Base-by-base conservation (phyloP, 1,284 basidiomycete genomes). In the Lentinula novae-zelandiae region DNA sequence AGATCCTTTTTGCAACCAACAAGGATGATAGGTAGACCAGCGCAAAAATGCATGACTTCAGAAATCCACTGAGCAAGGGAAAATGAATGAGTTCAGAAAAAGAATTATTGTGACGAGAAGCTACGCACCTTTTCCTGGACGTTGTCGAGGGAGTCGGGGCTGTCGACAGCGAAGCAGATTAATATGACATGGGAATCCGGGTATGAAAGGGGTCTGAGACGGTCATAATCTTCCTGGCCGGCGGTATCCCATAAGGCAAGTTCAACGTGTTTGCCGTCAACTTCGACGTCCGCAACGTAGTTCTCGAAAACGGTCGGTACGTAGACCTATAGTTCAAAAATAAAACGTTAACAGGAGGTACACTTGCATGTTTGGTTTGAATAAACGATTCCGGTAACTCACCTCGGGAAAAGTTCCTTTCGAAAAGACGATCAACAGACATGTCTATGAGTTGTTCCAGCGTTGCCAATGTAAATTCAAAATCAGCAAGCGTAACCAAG, bases 351-450 rank as follows among this genome's bases (percentile, higher is more conserved):
- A 31, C 15, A 8, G 15, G 10, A 10, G n/a, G 31, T 36, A 46
- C 15, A 48, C 42, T 49, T 38, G 55, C 55, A 31, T 57, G 40
- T 33, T 2, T 48, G 53, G 51, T 36, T n/a, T 8, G 13, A 46
- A 4, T 5, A 6, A 44, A 53, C 59, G 56, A 56, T 27, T 27
- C 64, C 65, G 51, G 58, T 64, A 56, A 62, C 58, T 50, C 69
- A 93, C 93, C 84, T 95, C 93, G 60, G 94, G 94, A 85, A 96
- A 96, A 65, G 91, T 93, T 70, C 93, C 93, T 81, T 95, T 93
- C 70, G 87, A 88, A 78, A 92, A 93, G 67, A 92, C 90, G 71
- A 93, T 92, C 72, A 93, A 81, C 69, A 93, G 77, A 76, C 90
- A 93, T 62, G 91, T 92, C 87, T 87, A 64, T 9, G 10, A 1